These are phyloP conservation scores for Ophiobolus disseminans DNA, from an alignment of 2,329 filamentous ascomycete species.

Conservation along the genomic window DNA sequence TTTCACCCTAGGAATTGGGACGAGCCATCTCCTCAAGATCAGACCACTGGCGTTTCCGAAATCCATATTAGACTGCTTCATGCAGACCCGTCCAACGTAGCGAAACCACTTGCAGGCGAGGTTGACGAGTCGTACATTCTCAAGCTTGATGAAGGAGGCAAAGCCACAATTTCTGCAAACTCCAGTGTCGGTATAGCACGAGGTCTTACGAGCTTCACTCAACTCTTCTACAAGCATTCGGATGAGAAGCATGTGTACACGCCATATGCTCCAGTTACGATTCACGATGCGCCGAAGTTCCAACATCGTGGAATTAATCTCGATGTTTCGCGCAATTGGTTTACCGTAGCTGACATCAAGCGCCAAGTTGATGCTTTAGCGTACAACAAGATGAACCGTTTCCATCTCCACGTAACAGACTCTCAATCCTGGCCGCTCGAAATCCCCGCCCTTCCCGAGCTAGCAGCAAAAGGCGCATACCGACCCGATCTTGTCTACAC, in stretches of 20 bases:
- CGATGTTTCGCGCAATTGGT: constrained; percentile 78
- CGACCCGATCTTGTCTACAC: constrained; percentile 71
- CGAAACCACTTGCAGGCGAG: constrained; percentile 67
- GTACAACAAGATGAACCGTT: constrained; percentile 82
- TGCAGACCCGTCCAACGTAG: constrained; percentile 60
- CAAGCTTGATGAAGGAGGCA: constrained; percentile 63
- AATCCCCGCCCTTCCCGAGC: constrained; percentile 74
- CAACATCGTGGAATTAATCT: constrained; percentile 79
- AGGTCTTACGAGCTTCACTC: constrained; percentile 77
- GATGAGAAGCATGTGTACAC: constrained; percentile 67
- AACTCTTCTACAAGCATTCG: constrained; percentile 79
- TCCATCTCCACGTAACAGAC: constrained; percentile 84
- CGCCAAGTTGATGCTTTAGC: constrained; percentile 77
- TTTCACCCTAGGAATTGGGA: constrained; percentile 69
- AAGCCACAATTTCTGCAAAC: constrained; percentile 67
- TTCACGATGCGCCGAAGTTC: constrained; percentile 77
- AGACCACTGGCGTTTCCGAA: constrained; percentile 62
- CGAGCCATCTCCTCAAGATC: constrained; percentile 62
- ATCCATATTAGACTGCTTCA: constrained; percentile 68
- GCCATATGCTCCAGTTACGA: constrained; percentile 70
- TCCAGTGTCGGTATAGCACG: constrained; percentile 73
- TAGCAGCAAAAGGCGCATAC: constrained; percentile 78
- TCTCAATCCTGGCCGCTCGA: constrained; percentile 86
- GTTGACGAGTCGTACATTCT: constrained; percentile 81
- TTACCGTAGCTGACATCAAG: constrained; percentile 70